phyloP scores from a whole-genome alignment of 768 basidiomycete species.

The Boletus sp. region DNA sequence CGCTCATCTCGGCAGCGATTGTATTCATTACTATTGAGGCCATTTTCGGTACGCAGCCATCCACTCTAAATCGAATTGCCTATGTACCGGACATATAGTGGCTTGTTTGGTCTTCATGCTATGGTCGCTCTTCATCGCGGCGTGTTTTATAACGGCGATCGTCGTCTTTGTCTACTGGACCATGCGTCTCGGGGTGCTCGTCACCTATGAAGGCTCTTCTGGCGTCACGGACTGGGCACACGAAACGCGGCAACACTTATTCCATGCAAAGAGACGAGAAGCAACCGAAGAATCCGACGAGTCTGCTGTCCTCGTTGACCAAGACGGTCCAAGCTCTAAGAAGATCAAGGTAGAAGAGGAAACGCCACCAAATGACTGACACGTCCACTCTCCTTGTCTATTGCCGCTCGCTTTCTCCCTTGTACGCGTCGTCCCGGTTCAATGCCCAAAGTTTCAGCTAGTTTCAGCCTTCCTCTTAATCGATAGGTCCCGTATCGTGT shows the following conservation, averaged over 20 bases:
- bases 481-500: not conserved
- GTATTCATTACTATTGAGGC: slow-evolving; percentile 31
- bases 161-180: slow-evolving; percentile 31
- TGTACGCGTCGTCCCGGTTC: not conserved
- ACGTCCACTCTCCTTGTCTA: not conserved
- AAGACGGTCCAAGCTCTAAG: slow-evolving; percentile 15
- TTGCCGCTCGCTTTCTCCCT: not conserved
- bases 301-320: slow-evolving; percentile 23
- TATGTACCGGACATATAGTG: slow-evolving; percentile 21
- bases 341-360: slow-evolving; percentile 24
- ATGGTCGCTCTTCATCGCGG: slow-evolving; percentile 31
- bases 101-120: slow-evolving; percentile 33
- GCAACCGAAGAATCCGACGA: slow-evolving; percentile 23
- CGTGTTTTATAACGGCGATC: slow-evolving; percentile 33
- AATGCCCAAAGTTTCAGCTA: not conserved
- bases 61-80: not conserved
- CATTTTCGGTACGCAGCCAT: slow-evolving; percentile 23
- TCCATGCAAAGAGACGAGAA: slow-evolving; percentile 12
- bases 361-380: not conserved
- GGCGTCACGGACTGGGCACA: slow-evolving; percentile 30
- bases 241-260: slow-evolving; percentile 27
- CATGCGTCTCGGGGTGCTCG: slow-evolving; percentile 33
- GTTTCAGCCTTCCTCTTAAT: not conserved
- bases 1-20: slow-evolving; percentile 33
- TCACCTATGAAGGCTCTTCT: slow-evolving; percentile 33